phyloP scores from a whole-genome alignment of 2,329 filamentous ascomycete genomes.

The Nannizziopsis barbatae region DNA sequence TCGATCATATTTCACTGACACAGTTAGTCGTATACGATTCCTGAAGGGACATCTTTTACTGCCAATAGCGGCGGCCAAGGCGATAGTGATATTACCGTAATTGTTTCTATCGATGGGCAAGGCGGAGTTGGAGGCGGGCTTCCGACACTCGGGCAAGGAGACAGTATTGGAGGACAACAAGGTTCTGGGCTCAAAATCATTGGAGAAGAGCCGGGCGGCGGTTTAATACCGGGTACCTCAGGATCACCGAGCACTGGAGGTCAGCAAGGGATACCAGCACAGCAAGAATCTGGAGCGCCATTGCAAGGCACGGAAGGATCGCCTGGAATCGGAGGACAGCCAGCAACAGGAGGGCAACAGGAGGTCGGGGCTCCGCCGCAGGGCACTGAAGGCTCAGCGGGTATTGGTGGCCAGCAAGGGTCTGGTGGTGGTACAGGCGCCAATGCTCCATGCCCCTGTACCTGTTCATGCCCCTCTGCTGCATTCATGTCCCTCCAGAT shows the following conservation, averaged over 20 bases:
- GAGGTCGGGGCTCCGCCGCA: neutral
- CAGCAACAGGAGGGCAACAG: neutral
- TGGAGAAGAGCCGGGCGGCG: neutral
- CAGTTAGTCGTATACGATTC: conserved; percentile 1
- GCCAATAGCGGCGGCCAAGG: neutral
- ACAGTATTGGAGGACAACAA: neutral
- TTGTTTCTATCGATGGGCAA: conserved; percentile 6
- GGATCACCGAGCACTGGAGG: neutral
- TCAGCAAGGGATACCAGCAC: neutral
- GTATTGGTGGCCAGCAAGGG: neutral
- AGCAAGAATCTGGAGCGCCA: neutral
- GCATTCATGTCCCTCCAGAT: neutral
- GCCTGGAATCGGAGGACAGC: neutral
- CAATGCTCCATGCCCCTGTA: conserved; percentile 2
- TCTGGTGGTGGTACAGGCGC: neutral
- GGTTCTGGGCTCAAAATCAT: neutral
- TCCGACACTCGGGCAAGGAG: conserved; percentile 4
- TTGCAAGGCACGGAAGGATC: neutral
- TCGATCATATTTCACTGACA: neutral
- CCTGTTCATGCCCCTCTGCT: conserved; percentile 3
- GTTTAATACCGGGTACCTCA: neutral
- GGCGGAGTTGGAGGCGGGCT: conserved; percentile 6
- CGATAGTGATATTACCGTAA: conserved; percentile 2
- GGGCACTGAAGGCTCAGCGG: neutral
- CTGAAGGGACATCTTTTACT: neutral